Evolutionary conservation across 495 filamentous ascomycete genomes (phyloP), one percentile per base, ranked within the genome.

Genomic region (Hypoxylon subgilvum): DNA sequence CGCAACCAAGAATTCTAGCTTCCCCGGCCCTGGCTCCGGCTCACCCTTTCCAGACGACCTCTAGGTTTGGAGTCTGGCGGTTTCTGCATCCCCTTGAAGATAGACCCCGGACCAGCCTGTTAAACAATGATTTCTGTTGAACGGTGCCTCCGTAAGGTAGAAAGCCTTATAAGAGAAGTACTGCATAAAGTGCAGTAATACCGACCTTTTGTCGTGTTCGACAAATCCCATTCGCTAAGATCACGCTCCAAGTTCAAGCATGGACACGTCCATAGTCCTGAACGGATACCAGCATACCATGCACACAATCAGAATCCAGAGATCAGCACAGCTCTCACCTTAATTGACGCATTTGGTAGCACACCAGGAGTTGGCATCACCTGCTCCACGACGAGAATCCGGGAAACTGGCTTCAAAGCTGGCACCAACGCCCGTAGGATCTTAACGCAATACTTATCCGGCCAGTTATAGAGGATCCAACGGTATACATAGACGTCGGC

Each of bases 401-500:
- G 56, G 3, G 71, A 57, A 0, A 63, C 69, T 0, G 40, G 17
- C 39, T 72, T 76, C 55, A 84, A 46, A 9, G 72, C 75, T 0
- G 72, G 68, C 2, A 76, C 42, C 2, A 78, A 51, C 6, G 71
- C 63, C 6, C 50, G 57, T 1, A 84, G 49, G 44, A 82, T 79
- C 17, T 54, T 63, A 6, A 74, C 34, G 6, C 61, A 71, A 22
- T 81, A 67, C 27, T 69, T 62, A 31, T 79, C 70, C 0, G 71
- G 42, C 72, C 78, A 79, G 51, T 84, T 76, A 47, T 85, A 80
- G 14, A 86, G 54, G 18, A 84, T 72, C 57, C 70, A 69, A 1
- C 82, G 76, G 10, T 81, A 69, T 27, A 85, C 60, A 60, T 84
- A 86, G 4, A 79, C 72, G 38, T 83, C 79, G 2, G 81, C 82